These are phyloP conservation scores for Protomyces macrosporus DNA, from an alignment of 1,139 yeast species.

Conservation along the genomic window DNA sequence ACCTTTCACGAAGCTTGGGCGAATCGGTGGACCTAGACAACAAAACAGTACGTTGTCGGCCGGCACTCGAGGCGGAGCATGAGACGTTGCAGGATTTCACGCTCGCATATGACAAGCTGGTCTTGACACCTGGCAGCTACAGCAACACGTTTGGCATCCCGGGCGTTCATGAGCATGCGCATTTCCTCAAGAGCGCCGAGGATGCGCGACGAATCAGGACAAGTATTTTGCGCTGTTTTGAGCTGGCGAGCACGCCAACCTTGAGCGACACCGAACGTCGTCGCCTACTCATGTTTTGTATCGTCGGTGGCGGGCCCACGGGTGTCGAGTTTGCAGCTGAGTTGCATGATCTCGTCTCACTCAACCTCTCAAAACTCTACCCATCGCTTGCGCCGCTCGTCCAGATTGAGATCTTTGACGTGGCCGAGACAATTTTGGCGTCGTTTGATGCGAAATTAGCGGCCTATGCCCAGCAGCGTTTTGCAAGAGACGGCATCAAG, in stretches of 20 bases:
- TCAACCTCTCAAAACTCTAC: conserved; percentile 65
- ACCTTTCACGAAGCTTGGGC: conserved; percentile 13
- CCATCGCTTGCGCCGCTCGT: conserved; percentile 43
- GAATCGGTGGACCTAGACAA: not conserved
- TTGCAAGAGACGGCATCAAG: conserved; percentile 54
- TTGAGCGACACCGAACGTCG: conserved; percentile 51
- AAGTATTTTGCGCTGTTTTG: conserved; percentile 51
- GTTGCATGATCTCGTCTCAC: conserved; percentile 85
- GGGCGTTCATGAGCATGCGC: conserved; percentile 51
- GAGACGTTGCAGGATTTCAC: conserved; percentile 34
- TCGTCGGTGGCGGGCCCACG: conserved; percentile 69
- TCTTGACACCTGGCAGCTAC: conserved; percentile 59
- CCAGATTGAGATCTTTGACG: conserved; percentile 59
- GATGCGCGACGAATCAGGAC: conserved; percentile 54
- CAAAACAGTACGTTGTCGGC: not conserved
- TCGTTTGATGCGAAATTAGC: conserved; percentile 59
- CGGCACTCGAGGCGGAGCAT: not conserved
- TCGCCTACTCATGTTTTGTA: conserved; percentile 53
- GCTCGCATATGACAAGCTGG: conserved; percentile 61
- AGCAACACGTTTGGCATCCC: conserved; percentile 62
- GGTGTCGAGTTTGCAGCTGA: conserved; percentile 73
- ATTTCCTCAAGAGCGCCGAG: conserved; percentile 55
- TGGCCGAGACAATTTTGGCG: conserved; percentile 57
- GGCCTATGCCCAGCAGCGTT: conserved; percentile 57
- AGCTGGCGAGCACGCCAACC: conserved; percentile 43